These are phyloP conservation scores for Nannochloris sp. DNA, from an alignment of 139 green algal species.

Conservation along the genomic window DNA sequence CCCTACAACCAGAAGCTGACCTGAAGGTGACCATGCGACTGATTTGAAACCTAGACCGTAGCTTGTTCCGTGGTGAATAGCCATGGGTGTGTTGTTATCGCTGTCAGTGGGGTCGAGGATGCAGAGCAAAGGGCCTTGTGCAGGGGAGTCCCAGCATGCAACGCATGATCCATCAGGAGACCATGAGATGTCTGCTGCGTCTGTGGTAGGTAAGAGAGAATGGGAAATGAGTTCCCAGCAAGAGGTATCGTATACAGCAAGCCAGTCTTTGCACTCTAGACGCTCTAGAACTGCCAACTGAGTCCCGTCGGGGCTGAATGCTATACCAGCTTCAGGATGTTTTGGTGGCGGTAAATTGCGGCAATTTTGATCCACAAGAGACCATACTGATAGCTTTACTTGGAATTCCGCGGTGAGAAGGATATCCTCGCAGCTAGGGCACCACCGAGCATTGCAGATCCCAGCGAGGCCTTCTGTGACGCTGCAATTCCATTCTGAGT, in stretches of 20 bases:
- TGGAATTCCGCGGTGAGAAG: conserved; percentile 69
- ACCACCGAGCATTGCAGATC: conserved; percentile 33
- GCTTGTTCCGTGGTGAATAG: conserved; percentile 28
- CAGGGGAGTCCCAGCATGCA: conserved; percentile 55
- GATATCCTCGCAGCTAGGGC: conserved; percentile 52
- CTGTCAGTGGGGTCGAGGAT: too few species aligned
- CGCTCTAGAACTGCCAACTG: conserved; percentile 69
- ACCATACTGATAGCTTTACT: conserved; percentile 77
- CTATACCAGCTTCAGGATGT: conserved; percentile 37
- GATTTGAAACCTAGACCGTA: conserved; percentile 54
- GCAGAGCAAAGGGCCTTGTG: conserved; percentile 44
- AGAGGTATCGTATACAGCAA: conserved; percentile 44
- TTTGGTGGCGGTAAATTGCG: conserved; percentile 69
- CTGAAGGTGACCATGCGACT: conserved; percentile 50
- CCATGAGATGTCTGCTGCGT: conserved; percentile 48
- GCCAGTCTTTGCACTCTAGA: conserved; percentile 61
- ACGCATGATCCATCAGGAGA: conserved; percentile 52
- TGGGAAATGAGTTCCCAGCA: conserved; percentile 24
- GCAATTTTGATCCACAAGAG: conserved; percentile 51
- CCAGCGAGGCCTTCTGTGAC: conserved; percentile 77
- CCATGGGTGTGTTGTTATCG: conserved; percentile 22
- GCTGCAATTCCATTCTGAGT: conserved; percentile 79
- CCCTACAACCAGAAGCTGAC: conserved; percentile 66
- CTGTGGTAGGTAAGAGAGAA: conserved; percentile 25
- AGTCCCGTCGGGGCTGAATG: conserved; percentile 60